Percentiles rank a stretch among this genome's conserved stretches.
Evolutionary conservation across 2,329 filamentous ascomycete species (phyloP).

Genomic region (Calycina herbarum): DNA sequence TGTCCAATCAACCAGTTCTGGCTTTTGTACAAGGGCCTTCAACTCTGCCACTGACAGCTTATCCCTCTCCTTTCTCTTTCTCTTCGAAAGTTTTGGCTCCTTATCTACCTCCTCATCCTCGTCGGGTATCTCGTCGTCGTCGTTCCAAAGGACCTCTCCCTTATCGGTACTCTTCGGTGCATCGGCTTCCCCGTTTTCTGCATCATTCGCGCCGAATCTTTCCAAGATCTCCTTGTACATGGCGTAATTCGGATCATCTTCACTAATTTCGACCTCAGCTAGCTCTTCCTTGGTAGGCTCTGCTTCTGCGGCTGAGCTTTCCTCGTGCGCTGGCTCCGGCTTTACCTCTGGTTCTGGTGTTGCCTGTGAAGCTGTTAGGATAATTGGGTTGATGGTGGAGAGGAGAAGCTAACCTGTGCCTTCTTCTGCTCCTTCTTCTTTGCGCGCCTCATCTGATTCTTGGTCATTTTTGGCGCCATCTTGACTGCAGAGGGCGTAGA

Average conservation of each 20-base stretch:
- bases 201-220: conserved; percentile 68
- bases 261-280: conserved; percentile 50
- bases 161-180: conserved; percentile 72
- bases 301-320: conserved; percentile 2
- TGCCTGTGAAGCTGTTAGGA: conserved; percentile 33
- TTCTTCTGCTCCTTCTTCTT: conserved; percentile 94
- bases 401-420: conserved; percentile 48
- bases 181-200: conserved; percentile 63
- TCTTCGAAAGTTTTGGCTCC: conserved; percentile 80
- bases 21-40: conserved; percentile 86
- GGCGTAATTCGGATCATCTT: conserved; percentile 76
- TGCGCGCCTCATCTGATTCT: conserved; percentile 89
- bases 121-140: conserved; percentile 83
- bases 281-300: conserved; percentile 38
- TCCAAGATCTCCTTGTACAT: conserved; percentile 82
- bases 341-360: conserved; percentile 34
- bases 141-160: conserved; percentile 79
- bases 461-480: conserved; percentile 78
- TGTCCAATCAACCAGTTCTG: conserved; percentile 96
- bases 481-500: conserved; percentile 37
- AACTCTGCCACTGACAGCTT: conserved; percentile 94
- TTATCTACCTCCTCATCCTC: conserved; percentile 71
- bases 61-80: conserved; percentile 87
- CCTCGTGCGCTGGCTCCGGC: conserved; percentile 27
- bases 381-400: not conserved